Base-by-base conservation (phyloP, 192 early-diverging fungal genomes). In the Entomortierella chlamydospora region DNA sequence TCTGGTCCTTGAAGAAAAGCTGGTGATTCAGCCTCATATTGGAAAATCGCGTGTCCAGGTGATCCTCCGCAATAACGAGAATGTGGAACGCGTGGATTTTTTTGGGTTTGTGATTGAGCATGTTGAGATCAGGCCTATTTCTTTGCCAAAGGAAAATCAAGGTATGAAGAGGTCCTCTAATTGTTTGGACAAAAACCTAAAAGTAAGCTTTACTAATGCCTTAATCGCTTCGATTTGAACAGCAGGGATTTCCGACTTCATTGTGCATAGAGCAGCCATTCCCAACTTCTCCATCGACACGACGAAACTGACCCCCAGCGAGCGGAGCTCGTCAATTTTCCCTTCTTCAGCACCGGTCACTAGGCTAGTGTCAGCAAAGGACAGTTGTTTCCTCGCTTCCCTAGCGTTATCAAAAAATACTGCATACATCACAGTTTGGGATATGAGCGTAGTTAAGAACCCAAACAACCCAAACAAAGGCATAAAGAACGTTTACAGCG, bases 71-170 rank as follows among this genome's bases (percentile, higher is more conserved):
- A 79, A 66, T 34, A 79, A 79, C 28, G 76, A 66, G 22, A 65
- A 66, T n/a, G 26, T 31, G 3, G 50, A 43, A 10, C 61, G 57
- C 2, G 62, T 47, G 10, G 76, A 70, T 18, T 70, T 64, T 22
- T 41, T 33, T 50, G 76, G 76, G 49, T 56, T 79, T 20, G 42
- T 50, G 4, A 61, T 79, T 23, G 76, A 79, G n/a, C 63, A 66
- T 64, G 68, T 70, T 15, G 76, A 79, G 49, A 66, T 79, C 57
- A 53, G 62, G 30, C 76, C 76, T 3, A 63, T 78, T 25, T 20
- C 53, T 0, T 0, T 69, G 20, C 29, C 43, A 13, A n/a, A 20
- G 9, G 73, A 69, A 7, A 8, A 31, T 1, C 66, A 52, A 59
- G 29, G 73, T 78, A 64, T 63, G 17, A 2, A 57, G 22, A 5